Percentiles rank a stretch among this genome's conserved stretches.
phyloP scores from a whole-genome alignment of 495 filamentous ascomycete genomes.

The Schizothecium vesticola region DNA sequence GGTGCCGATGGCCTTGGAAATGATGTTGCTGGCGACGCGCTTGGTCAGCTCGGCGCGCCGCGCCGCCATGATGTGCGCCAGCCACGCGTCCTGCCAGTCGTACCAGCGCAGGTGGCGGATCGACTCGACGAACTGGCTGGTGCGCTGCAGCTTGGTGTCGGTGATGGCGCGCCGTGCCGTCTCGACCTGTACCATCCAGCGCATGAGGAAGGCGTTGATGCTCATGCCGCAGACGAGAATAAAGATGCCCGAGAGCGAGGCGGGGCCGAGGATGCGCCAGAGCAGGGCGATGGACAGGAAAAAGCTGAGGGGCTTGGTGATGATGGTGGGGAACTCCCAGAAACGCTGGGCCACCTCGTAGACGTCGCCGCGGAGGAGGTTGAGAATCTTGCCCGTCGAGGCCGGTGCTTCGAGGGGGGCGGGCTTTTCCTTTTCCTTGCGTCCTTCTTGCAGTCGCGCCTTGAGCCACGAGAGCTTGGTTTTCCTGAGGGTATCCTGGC shows the following conservation, averaged over 20 bases:
- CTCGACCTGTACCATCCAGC: constrained; percentile 57
- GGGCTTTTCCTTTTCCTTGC: constrained; percentile 1
- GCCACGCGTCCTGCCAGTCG: constrained; percentile 79
- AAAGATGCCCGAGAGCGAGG: constrained; percentile 67
- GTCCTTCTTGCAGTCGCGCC: constrained; percentile 9
- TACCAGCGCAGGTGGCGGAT: constrained; percentile 86
- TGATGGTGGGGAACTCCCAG: constrained; percentile 68
- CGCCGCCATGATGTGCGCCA: constrained; percentile 63
- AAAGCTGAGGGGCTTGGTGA: constrained; percentile 63
- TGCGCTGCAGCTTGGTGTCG: constrained; percentile 66
- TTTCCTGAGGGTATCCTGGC: constrained; percentile 16
- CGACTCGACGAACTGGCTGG: constrained; percentile 74
- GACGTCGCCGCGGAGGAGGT: constrained; percentile 69
- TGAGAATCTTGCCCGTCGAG: constrained; percentile 78
- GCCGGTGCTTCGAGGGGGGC: constrained; percentile 46
- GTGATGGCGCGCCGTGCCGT: constrained; percentile 58
- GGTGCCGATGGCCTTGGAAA: constrained; percentile 52
- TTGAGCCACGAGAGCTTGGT: constrained; percentile 14
- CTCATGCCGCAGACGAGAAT: constrained; percentile 60
- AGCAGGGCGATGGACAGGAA: constrained; percentile 63
- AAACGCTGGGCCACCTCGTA: constrained; percentile 79
- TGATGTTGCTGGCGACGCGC: constrained; percentile 59
- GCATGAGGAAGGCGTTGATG: constrained; percentile 58
- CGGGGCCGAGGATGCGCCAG: constrained; percentile 69
- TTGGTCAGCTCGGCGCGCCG: constrained; percentile 62